Evolutionary conservation across 148 eudicot genomes (phyloP), one percentile per base, ranked within the genome.

Genomic region (Camellia sinensis): DNA sequence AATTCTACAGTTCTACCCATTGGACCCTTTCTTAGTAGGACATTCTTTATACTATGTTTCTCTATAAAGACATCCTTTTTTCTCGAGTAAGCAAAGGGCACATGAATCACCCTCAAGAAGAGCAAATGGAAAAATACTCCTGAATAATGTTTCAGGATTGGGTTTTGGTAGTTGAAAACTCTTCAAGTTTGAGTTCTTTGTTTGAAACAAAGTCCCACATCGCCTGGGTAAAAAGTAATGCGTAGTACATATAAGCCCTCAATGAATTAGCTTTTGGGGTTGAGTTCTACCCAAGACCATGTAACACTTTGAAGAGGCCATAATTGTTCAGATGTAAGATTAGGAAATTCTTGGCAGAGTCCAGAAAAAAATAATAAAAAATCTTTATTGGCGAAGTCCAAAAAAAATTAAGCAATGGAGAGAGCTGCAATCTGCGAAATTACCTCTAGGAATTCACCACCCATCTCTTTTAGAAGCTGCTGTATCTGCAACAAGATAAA

Each of bases 381-480:
- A 71, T 19, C 57, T 71, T 29, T 29, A 29, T 29, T 29, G 37
- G 37, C 37, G 37, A 29, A 29, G 37, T 29, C 37, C 37, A 29
- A 29, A 1, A 29, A 29, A 29, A 29, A 29, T 29, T 29, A 29
- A 29, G 37, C 37, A 29, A 29, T 1, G 37, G 40, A 22, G 44
- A 53, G 61, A 74, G 46, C 8, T 15, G 65, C 65, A 56, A 17
- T 57, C 65, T 9, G 5, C 10, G 57, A 74, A 74, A 43, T 29
- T 82, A 90, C 97, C 94, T 90, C 84, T 72, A 94, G 84, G 82
- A 94, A 92, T 79, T 94, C 94, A 73, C 98, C 98, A 80, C 89
- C 98, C 86, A 94, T 45, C 69, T 92, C 94, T 83, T 94, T 90
- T 74, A 94, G 84, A 64, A 94, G 80, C 83, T 83, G 79, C 75